phyloP scores from a whole-genome alignment of 2,329 filamentous ascomycete species.

The Malbranchea cinnamomea region DNA sequence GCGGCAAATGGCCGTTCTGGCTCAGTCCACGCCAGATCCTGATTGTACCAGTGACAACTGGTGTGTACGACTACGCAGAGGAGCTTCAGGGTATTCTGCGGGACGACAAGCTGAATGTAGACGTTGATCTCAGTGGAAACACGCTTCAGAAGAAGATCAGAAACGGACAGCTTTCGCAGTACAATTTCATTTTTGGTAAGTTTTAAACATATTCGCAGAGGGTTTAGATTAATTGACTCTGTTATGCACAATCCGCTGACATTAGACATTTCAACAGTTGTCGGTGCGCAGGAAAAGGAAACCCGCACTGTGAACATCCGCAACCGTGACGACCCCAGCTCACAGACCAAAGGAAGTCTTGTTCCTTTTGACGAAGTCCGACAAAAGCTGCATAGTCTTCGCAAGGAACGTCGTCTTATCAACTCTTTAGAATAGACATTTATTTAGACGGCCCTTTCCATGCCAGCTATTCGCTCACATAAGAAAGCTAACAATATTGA shows the following conservation, averaged over 20 bases:
- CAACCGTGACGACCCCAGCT: conserved; percentile 47
- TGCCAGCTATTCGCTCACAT: too few species aligned
- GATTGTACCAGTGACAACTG: conserved; percentile 36
- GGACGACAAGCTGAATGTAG: conserved; percentile 32
- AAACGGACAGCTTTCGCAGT: conserved; percentile 33
- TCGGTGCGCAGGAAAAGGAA: conserved; percentile 48
- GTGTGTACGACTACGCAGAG: conserved; percentile 33
- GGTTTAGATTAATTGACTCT: not conserved
- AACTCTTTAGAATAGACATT: conserved; percentile 28
- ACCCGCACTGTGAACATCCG: conserved; percentile 46
- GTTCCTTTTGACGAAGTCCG: conserved; percentile 46
- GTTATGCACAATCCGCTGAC: conserved; percentile 8
- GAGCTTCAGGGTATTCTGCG: conserved; percentile 32
- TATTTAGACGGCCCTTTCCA: too few species aligned
- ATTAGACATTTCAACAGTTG: conserved; percentile 27
- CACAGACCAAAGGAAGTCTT: conserved; percentile 47
- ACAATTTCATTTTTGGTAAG: conserved; percentile 38
- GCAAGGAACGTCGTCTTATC: conserved; percentile 31
- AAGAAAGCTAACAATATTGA: too few species aligned
- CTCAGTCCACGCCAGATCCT: conserved; percentile 36
- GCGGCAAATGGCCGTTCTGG: conserved; percentile 39
- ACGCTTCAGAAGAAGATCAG: conserved; percentile 38
- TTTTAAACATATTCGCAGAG: conserved; percentile 4
- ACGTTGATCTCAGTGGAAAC: conserved; percentile 34
- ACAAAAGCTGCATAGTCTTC: conserved; percentile 33